Percentiles rank a stretch among this genome's conserved stretches.
Conservation (phyloP, 345 rosid species). For the Ceriops decandra region DNA sequence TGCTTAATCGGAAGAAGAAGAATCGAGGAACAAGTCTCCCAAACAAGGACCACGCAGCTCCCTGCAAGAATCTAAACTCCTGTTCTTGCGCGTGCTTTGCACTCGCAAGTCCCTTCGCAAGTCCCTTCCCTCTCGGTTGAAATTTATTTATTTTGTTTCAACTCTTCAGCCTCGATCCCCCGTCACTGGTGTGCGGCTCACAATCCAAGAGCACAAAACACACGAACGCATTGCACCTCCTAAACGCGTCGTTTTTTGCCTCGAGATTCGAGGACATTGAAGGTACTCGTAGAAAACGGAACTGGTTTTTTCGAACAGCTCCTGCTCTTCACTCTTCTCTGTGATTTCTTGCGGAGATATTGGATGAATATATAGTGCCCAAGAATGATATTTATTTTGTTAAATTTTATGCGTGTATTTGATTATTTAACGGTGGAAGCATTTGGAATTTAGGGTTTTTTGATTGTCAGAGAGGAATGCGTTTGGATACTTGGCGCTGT, state of each 20-base stretch:
- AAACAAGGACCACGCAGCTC: conserved; percentile 4
- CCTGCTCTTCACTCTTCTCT: not conserved
- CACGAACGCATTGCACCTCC: conserved; percentile 6
- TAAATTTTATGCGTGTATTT: conserved; percentile 16
- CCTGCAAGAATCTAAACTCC: conserved; percentile 16
- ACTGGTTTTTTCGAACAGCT: not conserved
- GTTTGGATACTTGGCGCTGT: conserved; percentile 30
- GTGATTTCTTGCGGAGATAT: conserved; percentile 12
- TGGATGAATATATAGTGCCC: conserved; percentile 24
- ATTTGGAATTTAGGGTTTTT: conserved; percentile 40
- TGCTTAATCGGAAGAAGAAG: not conserved
- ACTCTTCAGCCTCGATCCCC: conserved; percentile 9
- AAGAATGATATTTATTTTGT: conserved; percentile 18
- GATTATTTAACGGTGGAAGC: conserved; percentile 10
- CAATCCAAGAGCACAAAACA: conserved; percentile 9
- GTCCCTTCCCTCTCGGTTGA: not conserved
- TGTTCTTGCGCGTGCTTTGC: conserved; percentile 15
- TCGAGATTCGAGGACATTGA: conserved; percentile 20
- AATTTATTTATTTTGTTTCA: not conserved
- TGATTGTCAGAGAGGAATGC: conserved; percentile 39
- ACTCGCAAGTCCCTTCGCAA: conserved; percentile 7
- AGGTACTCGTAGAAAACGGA: conserved; percentile 12
- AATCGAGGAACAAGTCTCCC: conserved; percentile 3
- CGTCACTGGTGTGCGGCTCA: not conserved
- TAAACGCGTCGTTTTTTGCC: conserved; percentile 15